These are phyloP conservation scores for Debaryomyces sp. DNA, from an alignment of 1,139 yeast genomes.

Conservation along the genomic window DNA sequence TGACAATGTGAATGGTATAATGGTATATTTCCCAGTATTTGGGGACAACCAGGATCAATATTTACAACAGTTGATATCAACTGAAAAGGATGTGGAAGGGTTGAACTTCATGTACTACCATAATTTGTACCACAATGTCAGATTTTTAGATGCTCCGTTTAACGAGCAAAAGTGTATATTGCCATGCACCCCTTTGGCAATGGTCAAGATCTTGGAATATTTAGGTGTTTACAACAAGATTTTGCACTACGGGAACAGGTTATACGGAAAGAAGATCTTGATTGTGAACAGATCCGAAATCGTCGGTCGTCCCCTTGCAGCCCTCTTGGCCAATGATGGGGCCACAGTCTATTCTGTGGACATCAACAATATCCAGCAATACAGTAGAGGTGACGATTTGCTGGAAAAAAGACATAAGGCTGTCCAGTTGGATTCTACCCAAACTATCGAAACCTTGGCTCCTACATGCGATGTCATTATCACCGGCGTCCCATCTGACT, in stretches of 20 bases:
- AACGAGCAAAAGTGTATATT: constrained; percentile 79
- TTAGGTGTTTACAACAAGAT: constrained; percentile 83
- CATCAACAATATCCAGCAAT: constrained; percentile 82
- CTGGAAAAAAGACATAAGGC: constrained; percentile 84
- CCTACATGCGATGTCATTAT: constrained; percentile 84
- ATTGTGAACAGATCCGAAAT: constrained; percentile 93
- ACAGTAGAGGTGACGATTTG: constrained; percentile 92
- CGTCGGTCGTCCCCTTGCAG: constrained; percentile 97
- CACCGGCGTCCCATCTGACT: constrained; percentile 89
- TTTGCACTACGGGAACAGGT: constrained; percentile 84
- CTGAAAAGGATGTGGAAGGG: constrained; percentile 95
- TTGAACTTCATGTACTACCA: constrained; percentile 87
- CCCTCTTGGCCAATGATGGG: constrained; percentile 93
- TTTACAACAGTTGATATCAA: constrained; percentile 83
- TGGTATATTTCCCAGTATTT: constrained; percentile 98
- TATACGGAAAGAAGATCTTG: constrained; percentile 89
- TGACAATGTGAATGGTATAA: constrained; percentile 80
- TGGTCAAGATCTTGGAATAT: constrained; percentile 89
- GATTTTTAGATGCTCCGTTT: constrained; percentile 72
- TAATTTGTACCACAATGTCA: constrained; percentile 88
- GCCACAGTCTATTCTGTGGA: constrained; percentile 95
- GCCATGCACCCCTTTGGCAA: constrained; percentile 96
- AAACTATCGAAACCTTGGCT: constrained; percentile 64
- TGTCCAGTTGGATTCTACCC: constrained; percentile 57
- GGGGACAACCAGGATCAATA: constrained; percentile 95